A percentile compares a stretch with the other conserved stretches of the same genome.
Conservation (phyloP, 345 rosid genomes). For the Citrus unshiu region DNA sequence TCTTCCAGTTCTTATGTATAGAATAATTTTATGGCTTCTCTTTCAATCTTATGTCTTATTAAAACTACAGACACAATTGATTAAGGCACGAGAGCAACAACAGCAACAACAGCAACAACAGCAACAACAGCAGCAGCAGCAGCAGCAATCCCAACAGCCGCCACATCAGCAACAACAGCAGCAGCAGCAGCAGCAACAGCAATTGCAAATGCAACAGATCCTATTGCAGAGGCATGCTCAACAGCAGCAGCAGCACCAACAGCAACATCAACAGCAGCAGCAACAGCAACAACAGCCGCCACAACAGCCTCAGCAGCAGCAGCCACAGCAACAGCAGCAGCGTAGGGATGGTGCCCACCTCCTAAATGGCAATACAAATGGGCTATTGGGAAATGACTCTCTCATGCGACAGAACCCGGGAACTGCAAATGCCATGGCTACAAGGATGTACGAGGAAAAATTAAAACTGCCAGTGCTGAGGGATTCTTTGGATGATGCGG, state of each 20-base stretch:
- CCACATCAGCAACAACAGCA: constrained; percentile 51
- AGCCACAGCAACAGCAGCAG: constrained; percentile 57
- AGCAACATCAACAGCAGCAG: constrained; percentile 24
- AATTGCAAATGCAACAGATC: constrained; percentile 49
- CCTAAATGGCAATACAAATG: constrained; percentile 73
- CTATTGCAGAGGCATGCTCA: constrained; percentile 47
- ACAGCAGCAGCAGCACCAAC: constrained; percentile 48
- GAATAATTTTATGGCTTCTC: not conserved
- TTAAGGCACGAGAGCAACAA: constrained; percentile 69
- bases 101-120: constrained; percentile 29
- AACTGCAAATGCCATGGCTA: constrained; percentile 78
- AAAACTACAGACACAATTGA: constrained; percentile 55
- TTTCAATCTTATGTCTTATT: constrained; percentile 3
- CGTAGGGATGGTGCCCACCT: constrained; percentile 80
- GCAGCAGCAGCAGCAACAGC: constrained; percentile 43
- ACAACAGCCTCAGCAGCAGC: constrained; percentile 56
- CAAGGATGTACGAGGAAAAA: constrained; percentile 88
- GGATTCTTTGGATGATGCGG: constrained; percentile 80
- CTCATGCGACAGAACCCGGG: constrained; percentile 76
- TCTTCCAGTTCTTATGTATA: not conserved
- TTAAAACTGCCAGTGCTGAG: constrained; percentile 74
- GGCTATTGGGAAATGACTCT: constrained; percentile 74
- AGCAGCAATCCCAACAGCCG: constrained; percentile 58
- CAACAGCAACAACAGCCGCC: constrained; percentile 39
- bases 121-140: constrained; percentile 35